A percentile compares a stretch with the other conserved stretches of the same genome.
phyloP scores from a whole-genome alignment of 805 yeast genomes.

The Myxozyma melibiosi region DNA sequence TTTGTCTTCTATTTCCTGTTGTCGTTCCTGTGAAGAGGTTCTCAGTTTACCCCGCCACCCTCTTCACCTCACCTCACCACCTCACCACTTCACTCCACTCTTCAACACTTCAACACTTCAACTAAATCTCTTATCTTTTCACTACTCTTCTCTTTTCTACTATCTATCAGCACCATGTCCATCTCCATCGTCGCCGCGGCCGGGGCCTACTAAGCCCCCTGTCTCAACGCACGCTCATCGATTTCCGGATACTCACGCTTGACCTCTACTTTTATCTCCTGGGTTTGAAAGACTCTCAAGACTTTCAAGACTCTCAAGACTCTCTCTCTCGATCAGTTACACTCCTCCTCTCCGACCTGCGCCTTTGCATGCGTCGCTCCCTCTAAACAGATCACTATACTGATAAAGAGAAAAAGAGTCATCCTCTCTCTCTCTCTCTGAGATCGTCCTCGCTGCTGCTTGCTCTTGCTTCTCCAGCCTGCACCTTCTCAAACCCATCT shows the following conservation, averaged over 20 bases:
- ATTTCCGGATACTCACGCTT: neutral
- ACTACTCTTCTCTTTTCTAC: neutral
- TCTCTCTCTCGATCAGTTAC: constrained; percentile 1
- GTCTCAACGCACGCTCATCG: neutral
- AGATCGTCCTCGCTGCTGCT: constrained; percentile 11
- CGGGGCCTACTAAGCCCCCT: constrained; percentile 17
- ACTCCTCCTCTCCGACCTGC: neutral
- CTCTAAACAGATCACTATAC: neutral
- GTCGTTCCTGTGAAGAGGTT: neutral
- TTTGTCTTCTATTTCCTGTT: neutral
- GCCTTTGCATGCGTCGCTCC: constrained; percentile 7
- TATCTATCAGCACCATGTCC: neutral
- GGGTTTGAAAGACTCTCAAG: constrained; percentile 1
- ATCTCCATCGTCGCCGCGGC: constrained; percentile 9
- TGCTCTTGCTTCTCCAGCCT: neutral
- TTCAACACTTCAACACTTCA: too few relatives aligned
- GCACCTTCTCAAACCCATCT: constrained; percentile 4
- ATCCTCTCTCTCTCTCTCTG: constrained; percentile 4
- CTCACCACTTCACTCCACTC: too few relatives aligned
- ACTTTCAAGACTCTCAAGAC: neutral
- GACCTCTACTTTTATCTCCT: neutral
- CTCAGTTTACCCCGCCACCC: neutral
- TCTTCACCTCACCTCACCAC: neutral
- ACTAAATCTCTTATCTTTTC: neutral
- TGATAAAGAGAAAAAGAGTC: too few relatives aligned